Conservation (phyloP, 495 filamentous ascomycete species). For the Penicillium cosmopolitanum region DNA sequence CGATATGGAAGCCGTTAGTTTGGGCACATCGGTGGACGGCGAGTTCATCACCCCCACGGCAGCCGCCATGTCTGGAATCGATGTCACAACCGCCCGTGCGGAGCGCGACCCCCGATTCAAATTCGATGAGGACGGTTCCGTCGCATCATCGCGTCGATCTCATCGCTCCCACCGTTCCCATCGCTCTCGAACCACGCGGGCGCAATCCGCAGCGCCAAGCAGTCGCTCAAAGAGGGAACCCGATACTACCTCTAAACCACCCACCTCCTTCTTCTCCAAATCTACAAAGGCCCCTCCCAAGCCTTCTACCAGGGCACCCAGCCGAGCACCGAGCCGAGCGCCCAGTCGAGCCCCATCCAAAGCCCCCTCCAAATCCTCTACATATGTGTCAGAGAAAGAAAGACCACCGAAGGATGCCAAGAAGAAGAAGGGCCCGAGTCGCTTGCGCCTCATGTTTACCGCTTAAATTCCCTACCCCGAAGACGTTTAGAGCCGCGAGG, state of each 20-base stretch:
- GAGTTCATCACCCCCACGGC: constrained; percentile 86
- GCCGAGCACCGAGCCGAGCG: not conserved
- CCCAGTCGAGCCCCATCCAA: constrained; percentile 22
- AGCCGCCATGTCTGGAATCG: constrained; percentile 59
- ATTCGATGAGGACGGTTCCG: constrained; percentile 42
- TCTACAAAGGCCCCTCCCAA: constrained; percentile 28
- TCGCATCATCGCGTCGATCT: constrained; percentile 43
- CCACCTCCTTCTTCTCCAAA: constrained; percentile 22
- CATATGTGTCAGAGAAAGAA: constrained; percentile 35
- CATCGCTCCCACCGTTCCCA: constrained; percentile 37
- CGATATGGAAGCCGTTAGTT: constrained; percentile 60
- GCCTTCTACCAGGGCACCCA: constrained; percentile 20
- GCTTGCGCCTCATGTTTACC: constrained; percentile 50
- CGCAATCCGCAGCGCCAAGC: constrained; percentile 19
- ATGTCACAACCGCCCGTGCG: constrained; percentile 43
- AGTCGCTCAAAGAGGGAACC: constrained; percentile 26
- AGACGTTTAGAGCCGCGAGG: constrained; percentile 2
- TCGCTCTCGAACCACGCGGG: constrained; percentile 35
- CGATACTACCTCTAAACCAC: constrained; percentile 19
- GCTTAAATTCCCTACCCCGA: constrained; percentile 22
- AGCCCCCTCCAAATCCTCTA: constrained; percentile 28
- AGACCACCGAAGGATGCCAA: constrained; percentile 41
- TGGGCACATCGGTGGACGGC: constrained; percentile 74
- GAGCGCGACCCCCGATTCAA: constrained; percentile 43
- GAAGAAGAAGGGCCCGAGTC: constrained; percentile 45